phyloP scores from a whole-genome alignment of 345 rosid species.

The Cochlearia excelsa region DNA sequence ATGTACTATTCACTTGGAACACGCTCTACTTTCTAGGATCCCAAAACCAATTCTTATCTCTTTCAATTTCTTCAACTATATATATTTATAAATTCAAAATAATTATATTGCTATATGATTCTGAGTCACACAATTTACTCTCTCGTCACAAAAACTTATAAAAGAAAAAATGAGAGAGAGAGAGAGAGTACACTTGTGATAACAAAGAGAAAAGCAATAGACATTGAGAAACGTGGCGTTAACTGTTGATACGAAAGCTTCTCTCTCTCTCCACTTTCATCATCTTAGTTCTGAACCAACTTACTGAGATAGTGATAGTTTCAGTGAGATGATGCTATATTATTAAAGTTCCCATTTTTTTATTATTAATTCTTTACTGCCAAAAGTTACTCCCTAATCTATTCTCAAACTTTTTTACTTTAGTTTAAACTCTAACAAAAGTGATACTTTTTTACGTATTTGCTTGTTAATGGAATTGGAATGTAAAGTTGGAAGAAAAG shows the following conservation, averaged over 20 bases:
- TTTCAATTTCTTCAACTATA: constrained; percentile 23
- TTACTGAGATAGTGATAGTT: constrained; percentile 42
- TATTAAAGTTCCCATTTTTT: constrained; percentile 19
- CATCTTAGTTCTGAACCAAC: constrained; percentile 31
- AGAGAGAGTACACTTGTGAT: constrained; percentile 31
- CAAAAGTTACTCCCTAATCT: constrained; percentile 26
- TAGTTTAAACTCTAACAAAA: constrained; percentile 25
- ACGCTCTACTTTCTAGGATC: constrained; percentile 38
- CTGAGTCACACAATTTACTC: constrained; percentile 33
- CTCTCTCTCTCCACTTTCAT: constrained; percentile 37
- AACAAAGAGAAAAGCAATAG: constrained; percentile 32
- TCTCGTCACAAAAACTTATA: constrained; percentile 8
- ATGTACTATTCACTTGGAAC: constrained; percentile 36
- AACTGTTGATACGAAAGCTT: constrained; percentile 40
- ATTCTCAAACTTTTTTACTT: constrained; percentile 30
- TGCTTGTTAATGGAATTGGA: constrained; percentile 27
- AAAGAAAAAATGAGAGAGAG: constrained; percentile 11
- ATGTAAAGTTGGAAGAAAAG: constrained; percentile 29
- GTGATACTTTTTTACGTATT: constrained; percentile 27
- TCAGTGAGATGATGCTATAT: constrained; percentile 34
- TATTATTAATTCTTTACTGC: constrained; percentile 9
- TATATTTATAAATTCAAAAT: background rate
- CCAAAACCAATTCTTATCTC: constrained; percentile 32
- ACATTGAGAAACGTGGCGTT: constrained; percentile 40
- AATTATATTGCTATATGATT: background rate